Evolutionary conservation across 768 basidiomycete genomes (phyloP).

Genomic region (Antrodiella citrinella): DNA sequence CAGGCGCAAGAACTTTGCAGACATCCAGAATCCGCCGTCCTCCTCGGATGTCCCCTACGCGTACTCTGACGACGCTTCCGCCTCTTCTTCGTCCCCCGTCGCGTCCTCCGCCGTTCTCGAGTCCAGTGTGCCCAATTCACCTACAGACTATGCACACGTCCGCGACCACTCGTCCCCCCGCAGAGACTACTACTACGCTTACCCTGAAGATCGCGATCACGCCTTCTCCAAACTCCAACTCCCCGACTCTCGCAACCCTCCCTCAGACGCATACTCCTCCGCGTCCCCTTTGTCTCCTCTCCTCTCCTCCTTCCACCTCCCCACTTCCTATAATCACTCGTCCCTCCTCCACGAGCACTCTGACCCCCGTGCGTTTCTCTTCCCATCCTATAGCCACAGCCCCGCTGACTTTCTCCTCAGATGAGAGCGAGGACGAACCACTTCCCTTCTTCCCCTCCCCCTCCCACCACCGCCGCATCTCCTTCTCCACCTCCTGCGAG

Average conservation of each 20-base stretch:
- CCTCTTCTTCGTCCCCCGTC: background rate
- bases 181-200: background rate
- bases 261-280: background rate
- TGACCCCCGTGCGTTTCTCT: too few species aligned
- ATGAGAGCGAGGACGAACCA: background rate
- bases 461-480: conserved; percentile 6
- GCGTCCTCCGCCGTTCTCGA: background rate
- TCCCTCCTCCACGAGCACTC: too few species aligned
- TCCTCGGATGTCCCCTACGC: background rate
- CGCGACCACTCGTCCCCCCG: background rate
- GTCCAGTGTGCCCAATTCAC: background rate
- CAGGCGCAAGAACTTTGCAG: background rate
- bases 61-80: background rate
- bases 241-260: background rate
- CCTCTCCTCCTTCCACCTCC: background rate
- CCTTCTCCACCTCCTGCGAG: conserved; percentile 7
- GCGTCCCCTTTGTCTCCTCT: background rate
- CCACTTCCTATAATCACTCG: too few species aligned
- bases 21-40: background rate
- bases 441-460: background rate
- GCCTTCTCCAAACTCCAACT: background rate
- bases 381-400: too few species aligned
- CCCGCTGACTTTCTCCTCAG: background rate
- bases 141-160: background rate
- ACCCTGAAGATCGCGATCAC: background rate